phyloP scores from a whole-genome alignment of 2,329 filamentous ascomycete species.

The Pezizomycotina sp. region DNA sequence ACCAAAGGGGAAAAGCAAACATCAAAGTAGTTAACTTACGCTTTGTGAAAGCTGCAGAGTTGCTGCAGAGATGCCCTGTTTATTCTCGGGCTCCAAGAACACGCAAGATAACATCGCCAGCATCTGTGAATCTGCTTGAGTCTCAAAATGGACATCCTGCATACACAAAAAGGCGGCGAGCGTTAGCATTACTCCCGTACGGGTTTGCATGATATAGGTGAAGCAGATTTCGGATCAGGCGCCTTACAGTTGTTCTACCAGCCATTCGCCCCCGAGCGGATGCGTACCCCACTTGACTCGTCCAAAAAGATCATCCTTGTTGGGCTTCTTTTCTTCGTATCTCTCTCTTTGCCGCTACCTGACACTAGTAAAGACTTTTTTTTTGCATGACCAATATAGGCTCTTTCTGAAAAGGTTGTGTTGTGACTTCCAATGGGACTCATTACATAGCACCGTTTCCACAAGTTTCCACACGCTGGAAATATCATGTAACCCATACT shows the following conservation, averaged over 20 bases:
- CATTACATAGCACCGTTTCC: constrained; percentile 57
- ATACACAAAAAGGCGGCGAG: background rate
- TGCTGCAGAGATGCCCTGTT: constrained; percentile 41
- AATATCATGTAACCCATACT: constrained; percentile 52
- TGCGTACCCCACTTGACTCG: constrained; percentile 53
- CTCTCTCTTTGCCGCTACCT: constrained; percentile 35
- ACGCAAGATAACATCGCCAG: constrained; percentile 55
- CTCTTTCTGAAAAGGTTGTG: constrained; percentile 34
- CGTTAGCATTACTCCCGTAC: background rate
- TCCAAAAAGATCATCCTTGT: constrained; percentile 33
- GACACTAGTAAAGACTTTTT: constrained; percentile 39
- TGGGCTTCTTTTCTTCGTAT: constrained; percentile 16
- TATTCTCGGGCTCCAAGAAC: constrained; percentile 43
- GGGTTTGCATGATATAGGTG: background rate
- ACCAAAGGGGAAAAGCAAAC: background rate
- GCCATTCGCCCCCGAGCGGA: constrained; percentile 38
- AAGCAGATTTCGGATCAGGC: background rate
- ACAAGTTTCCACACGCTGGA: constrained; percentile 73
- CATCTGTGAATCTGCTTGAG: constrained; percentile 49
- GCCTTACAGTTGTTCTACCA: constrained; percentile 41
- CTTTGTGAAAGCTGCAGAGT: constrained; percentile 39
- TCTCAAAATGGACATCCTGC: constrained; percentile 43
- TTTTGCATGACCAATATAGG: constrained; percentile 54
- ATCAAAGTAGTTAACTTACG: constrained; percentile 1
- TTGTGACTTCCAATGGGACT: constrained; percentile 52